These are phyloP conservation scores for Hyaloscypha variabilis DNA, from an alignment of 495 filamentous ascomycete species.

Conservation along the genomic window DNA sequence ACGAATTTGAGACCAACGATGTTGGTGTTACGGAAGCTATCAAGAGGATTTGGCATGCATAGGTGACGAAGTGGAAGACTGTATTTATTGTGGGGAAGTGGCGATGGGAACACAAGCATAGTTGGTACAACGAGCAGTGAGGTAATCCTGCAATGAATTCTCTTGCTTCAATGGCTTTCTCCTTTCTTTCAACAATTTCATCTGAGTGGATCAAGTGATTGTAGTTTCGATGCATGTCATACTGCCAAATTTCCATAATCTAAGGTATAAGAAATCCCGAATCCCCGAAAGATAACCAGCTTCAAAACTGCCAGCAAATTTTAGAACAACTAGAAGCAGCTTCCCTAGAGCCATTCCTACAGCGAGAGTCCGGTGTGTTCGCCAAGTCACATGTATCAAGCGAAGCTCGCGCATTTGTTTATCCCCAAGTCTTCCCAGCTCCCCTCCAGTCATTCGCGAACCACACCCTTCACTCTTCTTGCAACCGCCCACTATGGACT, in stretches of 20 bases:
- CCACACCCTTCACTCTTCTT: too few species aligned
- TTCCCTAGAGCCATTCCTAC: too few species aligned
- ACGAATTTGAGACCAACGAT: conserved; percentile 99
- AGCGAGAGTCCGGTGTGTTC: too few species aligned
- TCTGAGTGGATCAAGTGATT: neutral
- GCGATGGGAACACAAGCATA: neutral
- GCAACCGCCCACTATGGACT: neutral
- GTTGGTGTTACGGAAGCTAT: conserved; percentile 90
- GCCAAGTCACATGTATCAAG: too few species aligned
- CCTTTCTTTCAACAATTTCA: too few species aligned
- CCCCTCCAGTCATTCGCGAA: too few species aligned
- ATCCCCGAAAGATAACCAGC: too few species aligned
- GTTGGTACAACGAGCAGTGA: neutral
- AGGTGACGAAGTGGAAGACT: conserved; percentile 20
- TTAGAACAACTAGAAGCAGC: too few species aligned
- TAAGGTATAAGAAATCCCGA: neutral
- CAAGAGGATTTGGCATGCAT: conserved; percentile 83
- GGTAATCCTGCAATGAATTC: conserved; percentile 11
- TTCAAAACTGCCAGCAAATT: too few species aligned
- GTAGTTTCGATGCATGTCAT: neutral
- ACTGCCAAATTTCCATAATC: neutral
- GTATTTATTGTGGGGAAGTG: conserved; percentile 19
- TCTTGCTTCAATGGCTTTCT: neutral
- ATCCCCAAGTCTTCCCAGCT: too few species aligned
- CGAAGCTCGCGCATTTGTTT: too few species aligned